A percentile compares a stretch with the other conserved stretches of the same genome.
Evolutionary conservation across 495 filamentous ascomycete species (phyloP).

Genomic region (Pyrenopolyporus hunteri): DNA sequence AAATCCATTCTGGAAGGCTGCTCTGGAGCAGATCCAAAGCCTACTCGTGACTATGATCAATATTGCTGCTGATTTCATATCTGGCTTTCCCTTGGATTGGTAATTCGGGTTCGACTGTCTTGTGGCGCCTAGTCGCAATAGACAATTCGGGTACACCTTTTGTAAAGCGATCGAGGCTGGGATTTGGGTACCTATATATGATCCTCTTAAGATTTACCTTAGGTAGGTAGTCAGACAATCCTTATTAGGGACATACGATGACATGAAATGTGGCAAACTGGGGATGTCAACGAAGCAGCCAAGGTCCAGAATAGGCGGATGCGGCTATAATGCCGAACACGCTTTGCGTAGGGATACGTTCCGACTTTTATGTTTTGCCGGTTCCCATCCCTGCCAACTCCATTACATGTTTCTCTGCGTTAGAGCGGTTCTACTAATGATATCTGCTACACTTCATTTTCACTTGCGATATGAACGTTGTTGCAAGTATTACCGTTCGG

Average conservation of each 20-base stretch:
- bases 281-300: neutral
- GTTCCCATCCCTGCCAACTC: neutral
- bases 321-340: neutral
- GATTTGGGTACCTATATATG: no score
- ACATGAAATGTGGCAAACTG: neutral
- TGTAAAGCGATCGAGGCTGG: no score
- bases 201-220: no score
- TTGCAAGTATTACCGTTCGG: no score
- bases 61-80: constrained; percentile 3
- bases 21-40: constrained; percentile 5
- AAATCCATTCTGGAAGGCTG: constrained; percentile 43
- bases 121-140: no score
- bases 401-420: neutral
- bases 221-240: no score
- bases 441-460: no score
- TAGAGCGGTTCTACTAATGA: neutral
- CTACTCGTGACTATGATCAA: constrained; percentile 2
- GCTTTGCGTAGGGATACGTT: neutral
- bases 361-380: neutral
- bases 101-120: no score
- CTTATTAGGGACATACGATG: no score
- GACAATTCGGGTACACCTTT: no score
- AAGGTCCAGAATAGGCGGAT: constrained; percentile 24
- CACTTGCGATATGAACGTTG: no score
- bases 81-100: neutral